Conservation (phyloP, 441 rosid genomes). For the Aquilaria agallochum region DNA sequence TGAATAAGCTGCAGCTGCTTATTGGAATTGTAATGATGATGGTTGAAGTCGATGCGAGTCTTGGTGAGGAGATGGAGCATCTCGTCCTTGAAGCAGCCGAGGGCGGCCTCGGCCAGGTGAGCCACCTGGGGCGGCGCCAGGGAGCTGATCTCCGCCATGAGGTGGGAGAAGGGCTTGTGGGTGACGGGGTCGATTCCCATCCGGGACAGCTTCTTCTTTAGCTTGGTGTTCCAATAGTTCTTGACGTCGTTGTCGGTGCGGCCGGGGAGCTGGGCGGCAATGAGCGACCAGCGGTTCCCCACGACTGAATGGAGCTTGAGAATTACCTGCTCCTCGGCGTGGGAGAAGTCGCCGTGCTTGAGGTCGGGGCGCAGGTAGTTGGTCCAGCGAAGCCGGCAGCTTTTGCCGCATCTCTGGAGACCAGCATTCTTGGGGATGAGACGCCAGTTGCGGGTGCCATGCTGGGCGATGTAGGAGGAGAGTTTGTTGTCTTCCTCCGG, state of each 20-base stretch:
- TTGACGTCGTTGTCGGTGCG: conserved; percentile 93
- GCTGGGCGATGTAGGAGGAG: conserved; percentile 91
- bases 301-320: conserved; percentile 63
- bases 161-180: conserved; percentile 96
- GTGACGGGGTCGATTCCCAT: conserved; percentile 98
- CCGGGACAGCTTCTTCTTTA: conserved; percentile 90
- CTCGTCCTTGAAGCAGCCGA: conserved; percentile 94
- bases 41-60: conserved; percentile 62
- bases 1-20: conserved; percentile 26
- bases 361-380: conserved; percentile 75
- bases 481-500: conserved; percentile 96
- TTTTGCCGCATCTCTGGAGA: conserved; percentile 71
- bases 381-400: conserved; percentile 68
- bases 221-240: conserved; percentile 94
- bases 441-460: conserved; percentile 96
- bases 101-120: conserved; percentile 92
- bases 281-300: conserved; percentile 81
- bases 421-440: conserved; percentile 96
- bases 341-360: conserved; percentile 54
- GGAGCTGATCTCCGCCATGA: conserved; percentile 95
- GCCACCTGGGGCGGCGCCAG: conserved; percentile 90
- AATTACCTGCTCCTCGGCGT: conserved; percentile 60
- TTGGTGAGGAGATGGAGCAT: conserved; percentile 97
- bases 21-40: conserved; percentile 43
- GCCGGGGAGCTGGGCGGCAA: conserved; percentile 92